Percentiles rank a stretch among this genome's conserved stretches.
Conservation (phyloP, 2,329 filamentous ascomycete genomes). For the Ophiostoma australiae region DNA sequence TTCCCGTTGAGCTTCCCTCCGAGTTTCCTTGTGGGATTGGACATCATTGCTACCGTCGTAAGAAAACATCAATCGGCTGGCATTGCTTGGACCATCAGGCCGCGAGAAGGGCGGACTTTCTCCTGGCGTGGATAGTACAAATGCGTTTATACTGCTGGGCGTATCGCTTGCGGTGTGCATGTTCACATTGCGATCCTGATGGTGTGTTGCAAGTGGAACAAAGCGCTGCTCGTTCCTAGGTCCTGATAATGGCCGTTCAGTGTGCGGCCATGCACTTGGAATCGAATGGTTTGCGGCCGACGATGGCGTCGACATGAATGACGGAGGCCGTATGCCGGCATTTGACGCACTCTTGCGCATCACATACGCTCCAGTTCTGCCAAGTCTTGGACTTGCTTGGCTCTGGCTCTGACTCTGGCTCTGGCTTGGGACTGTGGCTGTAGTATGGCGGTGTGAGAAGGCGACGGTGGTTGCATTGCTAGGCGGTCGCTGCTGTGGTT, state of each 20-base stretch:
- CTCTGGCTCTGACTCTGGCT: background rate
- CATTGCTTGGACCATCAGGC: background rate
- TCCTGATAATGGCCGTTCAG: background rate
- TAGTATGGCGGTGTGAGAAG: background rate
- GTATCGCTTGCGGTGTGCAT: background rate
- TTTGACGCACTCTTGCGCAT: conserved; percentile 18
- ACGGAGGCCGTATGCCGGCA: background rate
- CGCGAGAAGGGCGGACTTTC: background rate
- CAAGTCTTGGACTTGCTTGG: background rate
- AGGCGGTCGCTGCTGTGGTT: background rate
- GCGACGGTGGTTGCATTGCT: background rate
- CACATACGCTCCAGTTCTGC: conserved; percentile 9
- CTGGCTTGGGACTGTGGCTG: background rate
- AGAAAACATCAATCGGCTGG: too few relatives aligned
- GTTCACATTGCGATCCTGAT: background rate
- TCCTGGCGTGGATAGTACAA: background rate
- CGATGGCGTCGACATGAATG: background rate
- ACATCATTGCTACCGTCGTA: background rate
- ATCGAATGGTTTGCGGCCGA: background rate
- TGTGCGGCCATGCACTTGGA: background rate
- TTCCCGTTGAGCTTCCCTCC: background rate
- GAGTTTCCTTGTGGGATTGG: background rate
- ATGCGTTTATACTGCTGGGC: background rate
- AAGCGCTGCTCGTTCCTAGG: too few relatives aligned
- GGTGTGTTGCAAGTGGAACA: background rate